Evolutionary conservation across 345 rosid genomes (phyloP), one percentile per base, ranked within the genome.

Genomic region (Gossypium herbaceum): DNA sequence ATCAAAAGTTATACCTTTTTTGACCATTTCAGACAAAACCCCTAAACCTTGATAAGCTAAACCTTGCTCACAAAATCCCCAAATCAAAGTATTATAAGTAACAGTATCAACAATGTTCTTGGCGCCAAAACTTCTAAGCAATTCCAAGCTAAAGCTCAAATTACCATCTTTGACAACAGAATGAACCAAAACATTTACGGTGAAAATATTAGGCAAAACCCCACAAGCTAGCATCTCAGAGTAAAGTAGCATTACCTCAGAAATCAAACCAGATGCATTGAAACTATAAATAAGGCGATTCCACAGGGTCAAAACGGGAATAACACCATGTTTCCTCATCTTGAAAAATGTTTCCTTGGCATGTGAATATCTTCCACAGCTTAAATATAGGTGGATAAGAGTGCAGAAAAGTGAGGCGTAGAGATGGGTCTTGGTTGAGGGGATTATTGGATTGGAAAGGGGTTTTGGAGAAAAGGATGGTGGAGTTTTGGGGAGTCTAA

Each of bases 11-110:
- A 86, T 45, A 79, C 88, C 79, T 59, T 78, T 90, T 89, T 86
- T 95, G 41, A 90, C 85, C 99, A 95, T 93, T 44, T 82, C 83
- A 29, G 98, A 87, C 78, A 91, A 75, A 60, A 93, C 75, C 22
- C 86, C 90, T 75, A 87, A 89, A 11, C 85, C 93, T 75, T 83
- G 90, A 19, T 75, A 54, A 75, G 75, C 89, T 57, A 90, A 81
- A 67, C 92, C 90, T 76, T 77, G 88, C 60, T 84, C 76, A 80
- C 98, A 95, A 59, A 93, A 89, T 8, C 93, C 98, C 93, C 92
- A 86, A 75, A 85, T 86, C 67, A 90, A 86, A 22, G 93, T 91
- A 79, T 95, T 95, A 68, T 88, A 93, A 25, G 89, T 87, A 63
- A 88, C 96, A 29, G 80, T 79, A 82, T 90, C 98, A 4, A 88